Base-by-base conservation (phyloP, 148 eudicot species). In the Heliamphora exappendiculata region DNA sequence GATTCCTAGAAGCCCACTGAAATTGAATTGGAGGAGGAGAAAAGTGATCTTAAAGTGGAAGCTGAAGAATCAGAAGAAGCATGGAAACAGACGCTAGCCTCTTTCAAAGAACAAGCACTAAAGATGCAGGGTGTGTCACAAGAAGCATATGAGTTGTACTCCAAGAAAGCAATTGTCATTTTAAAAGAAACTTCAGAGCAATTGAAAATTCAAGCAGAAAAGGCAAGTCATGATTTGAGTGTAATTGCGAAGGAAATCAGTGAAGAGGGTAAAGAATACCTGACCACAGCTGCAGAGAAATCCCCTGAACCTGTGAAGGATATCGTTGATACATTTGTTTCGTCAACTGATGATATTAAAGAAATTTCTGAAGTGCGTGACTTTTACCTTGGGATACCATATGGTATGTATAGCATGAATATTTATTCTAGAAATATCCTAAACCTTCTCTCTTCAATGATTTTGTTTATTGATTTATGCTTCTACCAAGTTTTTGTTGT, bases 281-380 rank as follows among this genome's bases (percentile, higher is more conserved):
- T 95, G 50, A 51, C 82, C 64, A 79, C 80, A 74, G 96, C 94
- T 39, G 87, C 97, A 20, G 92, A 90, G 77, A 87, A 86, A 69
- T 89, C 88, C 75, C 99, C 99, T 14, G 96, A 89, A 85, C 91
- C 90, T 74, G 90, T 95, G 78, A 95, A 88, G 84, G 99, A 95
- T 84, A 89, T 95, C 19, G 88, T 92, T 67, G 96, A 91, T 81
- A 92, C 93, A 55, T 91, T 91, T 87, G 87, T 89, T 59, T 84
- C 90, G 26, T 82, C 90, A 63, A 81, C 88, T 69, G 86, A 90
- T 76, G 82, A 87, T 75, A 73, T 88, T 29, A 86, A 87, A 44
- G 92, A 92, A 64, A 83, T 92, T 50, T 89, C 97, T 45, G 75
- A 87, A 84, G 79, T 92, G 37, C 91, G 79, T 44, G 99, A 92